Evolutionary conservation across 192 early-diverging fungal species (phyloP).

Genomic region (Backusella morwellensis): DNA sequence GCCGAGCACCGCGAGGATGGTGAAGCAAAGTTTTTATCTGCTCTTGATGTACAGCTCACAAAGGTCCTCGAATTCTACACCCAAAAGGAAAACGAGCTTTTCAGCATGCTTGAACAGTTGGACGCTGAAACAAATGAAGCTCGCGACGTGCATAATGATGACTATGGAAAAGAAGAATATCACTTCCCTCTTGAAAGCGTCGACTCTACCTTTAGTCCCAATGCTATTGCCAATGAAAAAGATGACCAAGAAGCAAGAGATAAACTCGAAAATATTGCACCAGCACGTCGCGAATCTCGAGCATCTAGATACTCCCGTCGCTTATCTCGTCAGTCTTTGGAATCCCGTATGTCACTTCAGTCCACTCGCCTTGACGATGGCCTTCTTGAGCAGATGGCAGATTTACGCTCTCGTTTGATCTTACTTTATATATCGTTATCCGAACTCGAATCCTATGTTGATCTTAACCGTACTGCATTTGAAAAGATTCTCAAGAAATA

Average conservation of each 20-base stretch:
- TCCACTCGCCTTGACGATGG: not conserved
- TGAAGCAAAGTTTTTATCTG: constrained; percentile 45
- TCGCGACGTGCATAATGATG: not conserved
- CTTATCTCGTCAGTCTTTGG: constrained; percentile 16
- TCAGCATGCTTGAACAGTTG: constrained; percentile 48
- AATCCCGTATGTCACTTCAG: constrained; percentile 15
- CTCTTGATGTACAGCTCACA: constrained; percentile 66
- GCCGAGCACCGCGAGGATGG: not conserved
- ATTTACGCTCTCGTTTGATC: constrained; percentile 25
- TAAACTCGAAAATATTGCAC: not conserved
- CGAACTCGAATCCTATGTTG: constrained; percentile 78
- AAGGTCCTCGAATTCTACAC: constrained; percentile 68
- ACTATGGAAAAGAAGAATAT: not conserved
- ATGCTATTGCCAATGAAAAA: not conserved
- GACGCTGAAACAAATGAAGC: not conserved
- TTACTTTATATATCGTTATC: constrained; percentile 54
- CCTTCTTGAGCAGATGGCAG: constrained; percentile 11
- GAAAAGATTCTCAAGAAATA: constrained; percentile 90
- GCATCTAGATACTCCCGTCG: not conserved
- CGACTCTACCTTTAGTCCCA: constrained; percentile 3
- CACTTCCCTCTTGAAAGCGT: not conserved
- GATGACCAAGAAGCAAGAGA: not conserved
- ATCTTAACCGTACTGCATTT: constrained; percentile 84
- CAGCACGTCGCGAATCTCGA: not conserved
- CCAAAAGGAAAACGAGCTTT: constrained; percentile 60